Percentiles rank a stretch among this genome's conserved stretches.
phyloP scores from a whole-genome alignment of 345 rosid genomes.

The Brassica napus region Da-Ae NC_063447.1:60288001-60288500 shows the following conservation, averaged over 20 bases:
- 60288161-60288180: conserved; percentile 7
- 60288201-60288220: conserved; percentile 93
- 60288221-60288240: conserved; percentile 67
- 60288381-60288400: conserved; percentile 86
- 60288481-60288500: conserved; percentile 98
- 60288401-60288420: conserved; percentile 81
- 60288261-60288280: conserved; percentile 72
- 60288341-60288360: conserved; percentile 87
- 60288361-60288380: conserved; percentile 95
- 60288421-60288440: conserved; percentile 66
- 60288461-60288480: conserved; percentile 86
- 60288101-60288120: neutral
- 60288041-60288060: no score
- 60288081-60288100: neutral
- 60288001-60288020: no score
- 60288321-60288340: conserved; percentile 80
- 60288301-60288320: conserved; percentile 57
- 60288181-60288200: conserved; percentile 78
- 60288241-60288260: conserved; percentile 66
- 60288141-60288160: conserved; percentile 22
- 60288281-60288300: conserved; percentile 83
- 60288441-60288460: conserved; percentile 42
- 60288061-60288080: no score
- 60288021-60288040: no score
- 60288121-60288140: conserved; percentile 37